Evolutionary conservation across 352 stramenopile genomes (phyloP).

Genomic region (Elongisporangium undulatum): DNA sequence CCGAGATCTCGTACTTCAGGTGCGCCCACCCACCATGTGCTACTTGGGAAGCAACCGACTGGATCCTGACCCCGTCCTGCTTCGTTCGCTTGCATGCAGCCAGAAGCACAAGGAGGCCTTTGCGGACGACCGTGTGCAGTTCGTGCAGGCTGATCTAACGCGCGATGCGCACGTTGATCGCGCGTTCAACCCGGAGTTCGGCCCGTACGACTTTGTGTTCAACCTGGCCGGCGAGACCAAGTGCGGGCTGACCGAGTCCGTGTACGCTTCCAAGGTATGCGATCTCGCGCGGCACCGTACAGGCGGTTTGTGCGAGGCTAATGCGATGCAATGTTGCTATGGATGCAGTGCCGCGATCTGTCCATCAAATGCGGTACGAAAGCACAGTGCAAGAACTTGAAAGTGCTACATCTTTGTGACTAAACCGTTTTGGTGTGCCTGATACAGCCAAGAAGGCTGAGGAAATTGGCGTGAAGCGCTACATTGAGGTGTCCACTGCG

Average conservation of each 20-base stretch:
- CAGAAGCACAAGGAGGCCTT: conserved; percentile 65
- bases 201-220: conserved; percentile 81
- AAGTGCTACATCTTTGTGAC: too few relatives aligned
- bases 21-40: conserved; percentile 4
- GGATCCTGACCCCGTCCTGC: not conserved
- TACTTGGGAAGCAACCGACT: not conserved
- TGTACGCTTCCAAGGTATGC: conserved; percentile 75
- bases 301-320: not conserved
- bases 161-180: conserved; percentile 74
- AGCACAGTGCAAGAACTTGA: not conserved
- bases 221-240: conserved; percentile 85
- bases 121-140: conserved; percentile 59
- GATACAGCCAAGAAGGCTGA: conserved; percentile 51
- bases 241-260: conserved; percentile 58
- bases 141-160: conserved; percentile 80
- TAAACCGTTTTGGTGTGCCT: too few relatives aligned
- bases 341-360: conserved; percentile 61
- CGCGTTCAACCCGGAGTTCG: conserved; percentile 65
- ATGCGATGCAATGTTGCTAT: not conserved
- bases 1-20: conserved; percentile 87
- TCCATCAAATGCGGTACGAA: conserved; percentile 78
- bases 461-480: conserved; percentile 68
- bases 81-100: conserved; percentile 9
- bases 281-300: not conserved
- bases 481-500: conserved; percentile 83